Base-by-base conservation (phyloP, 495 filamentous ascomycete genomes). In the Chaetomium tenue region DNA sequence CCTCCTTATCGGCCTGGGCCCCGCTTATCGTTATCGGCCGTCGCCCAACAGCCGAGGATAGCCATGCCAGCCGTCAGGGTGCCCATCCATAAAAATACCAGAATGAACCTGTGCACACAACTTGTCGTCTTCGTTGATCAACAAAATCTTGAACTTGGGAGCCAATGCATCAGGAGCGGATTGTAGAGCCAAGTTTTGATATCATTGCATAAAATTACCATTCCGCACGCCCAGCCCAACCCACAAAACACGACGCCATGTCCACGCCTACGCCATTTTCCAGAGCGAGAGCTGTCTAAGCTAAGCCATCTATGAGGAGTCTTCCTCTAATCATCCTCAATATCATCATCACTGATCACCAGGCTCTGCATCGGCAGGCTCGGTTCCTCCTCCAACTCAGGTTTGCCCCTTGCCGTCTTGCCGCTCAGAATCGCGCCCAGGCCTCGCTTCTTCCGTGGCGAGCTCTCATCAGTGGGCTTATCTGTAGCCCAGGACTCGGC, bases 341-440 rank as follows among this genome's bases (percentile, higher is more conserved):
- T 98, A 82, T 98, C 94, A 81, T 98, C 94, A 73, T 98, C 93
- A 70, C 88, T 92, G 50, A 98, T 78, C 59, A 92, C 84, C 63
- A 96, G 72, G 58, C 86, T 88, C 74, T 87, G 84, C 51, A 84
- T 80, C 60, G 79, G 77, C 50, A 80, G 76, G 22, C 80, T 75
- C 5, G 75, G 28, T 40, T 63, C 61, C 60, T 65, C 64, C 48
- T 67, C 61, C 23, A 67, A 47, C 16, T n/a, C 66, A 47, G 48
- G 72, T 67, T 26, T 64, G 23, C 52, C 50, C n/a, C 23, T 33
- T 0, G 39, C 42, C n/a, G 20, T 23, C 15, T 48, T 13, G 8
- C 70, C 56, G 23, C 65, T 73, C 42, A 72, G 58, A 16, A 73
- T 73, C 7, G 71, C 73, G 2, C 68, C 72, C 20, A 74, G 67